Evolutionary conservation across 164 flowering plant genomes (phyloP), one percentile per base, ranked within the genome.

Genomic region (Tetrastigma voinierianum): DNA sequence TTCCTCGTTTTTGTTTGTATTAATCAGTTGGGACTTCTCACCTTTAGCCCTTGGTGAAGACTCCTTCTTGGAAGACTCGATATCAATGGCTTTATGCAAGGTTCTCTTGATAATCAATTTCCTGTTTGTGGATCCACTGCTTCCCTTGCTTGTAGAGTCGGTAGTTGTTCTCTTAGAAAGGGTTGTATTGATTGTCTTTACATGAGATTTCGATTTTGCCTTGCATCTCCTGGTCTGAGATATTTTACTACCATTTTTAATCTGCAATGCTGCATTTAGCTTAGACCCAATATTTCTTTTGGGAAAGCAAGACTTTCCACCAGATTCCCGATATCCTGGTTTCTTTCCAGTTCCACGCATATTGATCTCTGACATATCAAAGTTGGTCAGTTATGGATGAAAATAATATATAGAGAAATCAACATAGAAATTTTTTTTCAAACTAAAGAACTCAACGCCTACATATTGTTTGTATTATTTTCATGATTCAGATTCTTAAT

Each of bases 311-410:
- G 77, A 72, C 61, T 77, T 73, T 9, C 59, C 67, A 46, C 59
- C 67, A 46, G 80, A 65, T 51, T 59, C 67, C 46, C 52, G 61
- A 12, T 46, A 46, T 13, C 44, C 20, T 20, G 32, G 14, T 49
- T 71, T 74, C 58, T 72, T 73, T 62, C 67, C 69, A 65, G 48
- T 46, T 25, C 69, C 73, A 56, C 56, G 74, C 84, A 80, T 82
- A 51, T 61, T 72, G 70, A 46, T 62, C 64, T 46, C 54, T 13
- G 15, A 66, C 40, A 44, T 46, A 49, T 62, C 12, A 66, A 45
- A 44, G 61, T 7, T 32, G 6, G 5, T 32, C 40, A 32, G 40
- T 32, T 32, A 32, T 32, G 40, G 40, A 32, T 32, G 6, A 32
- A 32, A 32, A 32, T 7, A 32, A 32, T 7, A 32, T 32, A 32